Evolutionary conservation across 1,284 basidiomycete genomes (phyloP), one percentile per base, ranked within the genome.

Genomic region (Ustilago crameri): DNA sequence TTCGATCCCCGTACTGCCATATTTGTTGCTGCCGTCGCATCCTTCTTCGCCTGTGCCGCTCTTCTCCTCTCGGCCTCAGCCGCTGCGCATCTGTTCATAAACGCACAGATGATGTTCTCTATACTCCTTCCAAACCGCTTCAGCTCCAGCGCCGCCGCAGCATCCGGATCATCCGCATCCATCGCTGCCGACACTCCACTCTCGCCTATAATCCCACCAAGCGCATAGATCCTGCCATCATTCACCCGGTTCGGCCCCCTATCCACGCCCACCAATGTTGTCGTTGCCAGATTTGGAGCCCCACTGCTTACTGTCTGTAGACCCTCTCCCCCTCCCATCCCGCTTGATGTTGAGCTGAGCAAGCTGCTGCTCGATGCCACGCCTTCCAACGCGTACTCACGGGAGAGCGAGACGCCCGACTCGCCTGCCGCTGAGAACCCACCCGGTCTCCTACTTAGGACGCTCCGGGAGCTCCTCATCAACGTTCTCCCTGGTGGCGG

Each of bases 21-120:
- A 9, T 42, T 22, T 20, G 47, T 10, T 12, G 27, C 12, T 24
- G 26, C 22, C 10, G 18, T 5, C 3, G n/a, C 30, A 18, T 17
- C 3, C 12, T 23, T 20, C 44, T 24, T 9, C 38, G 35, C 18
- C 7, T 27, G 9, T 5, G 38, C 35, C 5, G 46, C 45, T 5
- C 44, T 44, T 30, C 53, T 52, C 14, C 64, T 42, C 18, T 45
- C 58, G 2, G 17, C 23, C 26, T 63, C 57, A 9, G 55, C 53
- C 12, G 52, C 46, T 30, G 57, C 41, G 26, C 71, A 76, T 18
- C 79, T 50, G 24, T 80, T 80, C 46, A 82, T 61, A 45, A 80
- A 78, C 8, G 80, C 79, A 42, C 78, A 82, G 15, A 82, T 60
- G 54, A 82, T 75, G 50, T 77, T 79, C 40, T 81, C 78, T 3